Base-by-base conservation (phyloP, 1,284 basidiomycete genomes). In the Melampsora abietis-canadensis region DNA sequence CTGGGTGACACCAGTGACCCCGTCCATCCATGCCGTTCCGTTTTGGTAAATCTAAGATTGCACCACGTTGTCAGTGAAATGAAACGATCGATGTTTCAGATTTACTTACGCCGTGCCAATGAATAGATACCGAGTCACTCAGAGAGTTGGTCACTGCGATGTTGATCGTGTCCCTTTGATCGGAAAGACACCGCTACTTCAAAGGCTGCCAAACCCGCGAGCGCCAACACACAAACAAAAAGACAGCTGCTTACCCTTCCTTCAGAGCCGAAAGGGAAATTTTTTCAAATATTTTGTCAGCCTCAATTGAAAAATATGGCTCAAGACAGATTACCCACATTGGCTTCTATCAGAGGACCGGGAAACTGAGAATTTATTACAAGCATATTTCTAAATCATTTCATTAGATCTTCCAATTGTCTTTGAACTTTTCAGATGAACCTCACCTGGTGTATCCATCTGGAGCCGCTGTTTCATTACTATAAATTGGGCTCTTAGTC, bases 341-440 rank as follows among this genome's bases (percentile, higher is more conserved):
- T 72, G 30, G 44, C 70, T 37, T 86, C 84, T 69, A 86, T 83
- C 8, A 84, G 82, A 0, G 86, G 86, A 0, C 85, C 86, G 0
- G 85, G 85, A 66, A 79, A 84, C 69, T 82, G 81, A 4, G 83
- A 85, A 66, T 86, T 86, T 17, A 86, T 83, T 2, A 84, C 83
- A 5, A 85, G 62, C 31, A 72, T 37, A 64, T 72, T 72, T 57
- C 69, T 62, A 40, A 48, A 62, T 24, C 6, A 57, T 21, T 7
- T 24, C 27, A 30, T 57, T 24, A 57, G 51, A 12, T 57, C 51
- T 57, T n/a, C 14, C n/a, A 24, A n/a, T 24, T 21, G 8, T 12
- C 8, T 24, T 57, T 21, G 2, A 57, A n/a, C n/a, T 12, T 8
- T 31, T 34, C 30, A 62, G 4, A 37, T 30, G 30, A 15, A 34